phyloP scores from a whole-genome alignment of 1,284 basidiomycete species.

The Trametes versicolor region DNA sequence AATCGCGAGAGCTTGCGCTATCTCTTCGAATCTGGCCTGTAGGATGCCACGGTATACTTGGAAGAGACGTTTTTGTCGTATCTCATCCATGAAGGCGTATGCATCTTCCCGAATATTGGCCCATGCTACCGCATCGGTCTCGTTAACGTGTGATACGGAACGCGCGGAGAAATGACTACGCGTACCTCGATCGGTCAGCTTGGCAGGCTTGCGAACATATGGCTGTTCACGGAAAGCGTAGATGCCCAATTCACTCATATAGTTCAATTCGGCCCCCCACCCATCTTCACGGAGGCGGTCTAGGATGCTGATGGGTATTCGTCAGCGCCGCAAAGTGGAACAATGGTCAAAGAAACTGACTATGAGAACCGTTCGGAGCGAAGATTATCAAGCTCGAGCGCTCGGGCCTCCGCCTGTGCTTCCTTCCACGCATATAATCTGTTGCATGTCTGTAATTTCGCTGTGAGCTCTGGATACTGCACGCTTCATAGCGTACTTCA shows the following conservation, averaged over 20 bases:
- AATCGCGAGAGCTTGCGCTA: no score
- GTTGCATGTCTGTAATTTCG: background rate
- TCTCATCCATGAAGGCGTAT: no score
- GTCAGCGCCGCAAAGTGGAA: background rate
- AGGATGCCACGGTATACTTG: no score
- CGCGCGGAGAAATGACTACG: conserved; percentile 37
- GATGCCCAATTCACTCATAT: background rate
- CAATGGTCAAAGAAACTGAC: no score
- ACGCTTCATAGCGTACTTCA: no score
- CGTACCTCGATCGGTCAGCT: conserved; percentile 45
- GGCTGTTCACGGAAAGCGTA: background rate
- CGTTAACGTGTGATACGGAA: background rate
- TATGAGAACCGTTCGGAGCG: background rate
- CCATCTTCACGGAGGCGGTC: background rate
- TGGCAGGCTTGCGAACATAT: background rate
- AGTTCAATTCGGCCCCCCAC: background rate
- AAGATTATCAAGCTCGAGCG: background rate
- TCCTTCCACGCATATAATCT: background rate
- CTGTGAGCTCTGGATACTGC: no score
- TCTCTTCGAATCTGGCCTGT: no score
- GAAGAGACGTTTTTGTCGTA: no score
- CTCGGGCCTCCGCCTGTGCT: background rate
- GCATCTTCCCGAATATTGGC: no score
- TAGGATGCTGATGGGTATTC: no score
- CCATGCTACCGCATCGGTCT: no score